Base-by-base conservation (phyloP, 2,329 filamentous ascomycete species). In the Plenodomus biglobosus region DNA sequence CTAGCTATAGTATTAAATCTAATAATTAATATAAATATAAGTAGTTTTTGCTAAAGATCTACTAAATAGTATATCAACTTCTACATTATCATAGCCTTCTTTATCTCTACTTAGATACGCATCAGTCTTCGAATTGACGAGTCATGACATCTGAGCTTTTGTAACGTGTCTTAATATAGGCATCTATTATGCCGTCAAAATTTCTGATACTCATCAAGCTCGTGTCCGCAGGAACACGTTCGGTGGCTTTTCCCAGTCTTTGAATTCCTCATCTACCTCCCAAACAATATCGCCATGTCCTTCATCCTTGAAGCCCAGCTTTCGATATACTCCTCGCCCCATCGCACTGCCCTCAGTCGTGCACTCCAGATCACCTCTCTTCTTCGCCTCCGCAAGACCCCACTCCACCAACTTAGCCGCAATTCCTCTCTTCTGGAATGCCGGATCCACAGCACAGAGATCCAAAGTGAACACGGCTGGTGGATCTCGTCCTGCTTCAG, bases 391-490 rank as follows among this genome's bases (percentile, higher is more conserved):
- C 5, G 62, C 62, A 21, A 72, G 52, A 0, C 69, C 69, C 44
- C 53, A 64, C 44, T 69, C 58, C 0, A 70, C 67, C 34, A 71
- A 52, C 52, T 66, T 71, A 7, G 53, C 56, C 8, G 69, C 69
- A 48, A 72, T 65, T 7, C 69, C 73, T 20, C 67, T 62, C 10
- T 80, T 70, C 58, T 84, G 82, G 46, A 77, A 81, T 0, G 59
- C 68, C 1, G 81, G 81, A 50, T 83, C 74, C 4, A 83, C 80
- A 15, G 69, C 76, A 46, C 66, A 69, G 16, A 69, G 52, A 30
- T 69, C 66, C 37, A 85, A 69, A 1, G 75, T 74, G 59, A 83
- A 75, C 2, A 78, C 69, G 0, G 80, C 75, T 0, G 80, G 78
- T 2, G 68, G 71, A 2, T 59, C 55, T 13, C 61, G 44, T 3